Evolutionary conservation across 2,329 filamentous ascomycete genomes (phyloP).

Genomic region (Alternaria solani): DNA sequence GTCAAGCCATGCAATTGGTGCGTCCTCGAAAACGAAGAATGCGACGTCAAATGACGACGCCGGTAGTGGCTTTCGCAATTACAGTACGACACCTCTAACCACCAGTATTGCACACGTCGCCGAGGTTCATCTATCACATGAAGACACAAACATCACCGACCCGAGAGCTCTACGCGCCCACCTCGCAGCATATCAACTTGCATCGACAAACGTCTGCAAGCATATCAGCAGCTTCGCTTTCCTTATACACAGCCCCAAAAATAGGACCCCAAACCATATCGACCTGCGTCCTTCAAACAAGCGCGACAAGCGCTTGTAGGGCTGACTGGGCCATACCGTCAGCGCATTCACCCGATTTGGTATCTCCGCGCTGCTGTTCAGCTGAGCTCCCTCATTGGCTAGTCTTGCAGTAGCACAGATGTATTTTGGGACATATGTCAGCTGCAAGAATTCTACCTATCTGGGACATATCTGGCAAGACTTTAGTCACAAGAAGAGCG

Average conservation of each 20-base stretch:
- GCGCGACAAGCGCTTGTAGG: conserved; percentile 43
- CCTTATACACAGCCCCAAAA: conserved; percentile 33
- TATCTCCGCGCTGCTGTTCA: conserved; percentile 3
- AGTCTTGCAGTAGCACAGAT: not conserved
- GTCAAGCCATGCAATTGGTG: not conserved
- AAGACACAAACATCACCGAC: not conserved
- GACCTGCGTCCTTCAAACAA: conserved; percentile 19
- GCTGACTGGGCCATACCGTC: conserved; percentile 29
- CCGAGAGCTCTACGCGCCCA: conserved; percentile 14
- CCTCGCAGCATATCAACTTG: conserved; percentile 15
- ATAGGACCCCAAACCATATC: conserved; percentile 27
- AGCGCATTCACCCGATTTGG: conserved; percentile 11
- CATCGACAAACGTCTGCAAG: conserved; percentile 3
- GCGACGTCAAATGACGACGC: not conserved
- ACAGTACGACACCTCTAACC: not conserved
- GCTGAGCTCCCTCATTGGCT: conserved; percentile 1
- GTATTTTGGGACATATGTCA: conserved; percentile 20
- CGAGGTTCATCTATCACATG: not conserved
- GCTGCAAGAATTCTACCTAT: conserved; percentile 3
- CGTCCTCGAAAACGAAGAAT: conserved; percentile 3
- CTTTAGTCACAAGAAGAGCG: not conserved
- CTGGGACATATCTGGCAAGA: conserved; percentile 9
- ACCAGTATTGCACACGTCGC: not conserved
- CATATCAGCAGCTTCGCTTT: conserved; percentile 20
- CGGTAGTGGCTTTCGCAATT: not conserved